phyloP scores from a whole-genome alignment of 371 early-diverging fungal species.

The Mycotypha africana region DNA sequence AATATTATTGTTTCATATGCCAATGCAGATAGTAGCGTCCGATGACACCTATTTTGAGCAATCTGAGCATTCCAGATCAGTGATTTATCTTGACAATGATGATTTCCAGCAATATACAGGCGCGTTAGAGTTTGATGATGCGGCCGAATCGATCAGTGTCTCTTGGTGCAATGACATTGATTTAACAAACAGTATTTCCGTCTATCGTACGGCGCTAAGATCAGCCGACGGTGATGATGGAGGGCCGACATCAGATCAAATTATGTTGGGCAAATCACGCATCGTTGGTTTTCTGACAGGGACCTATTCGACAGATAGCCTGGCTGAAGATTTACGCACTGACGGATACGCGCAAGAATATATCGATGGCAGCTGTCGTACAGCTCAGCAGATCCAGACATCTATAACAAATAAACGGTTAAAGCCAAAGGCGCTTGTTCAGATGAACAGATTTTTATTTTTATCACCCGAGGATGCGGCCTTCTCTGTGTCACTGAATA shows the following conservation, averaged over 20 bases:
- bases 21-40: slow-evolving; percentile 82
- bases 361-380: too few relatives aligned
- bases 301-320: too few relatives aligned
- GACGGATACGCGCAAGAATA: too few relatives aligned
- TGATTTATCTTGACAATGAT: slow-evolving; percentile 95
- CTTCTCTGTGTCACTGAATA: slow-evolving; percentile 95
- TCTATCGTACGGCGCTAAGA: too few relatives aligned
- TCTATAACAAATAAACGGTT: slow-evolving; percentile 74
- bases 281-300: too few relatives aligned
- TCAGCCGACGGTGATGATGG: too few relatives aligned
- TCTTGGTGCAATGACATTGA: too few relatives aligned
- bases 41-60: slow-evolving; percentile 27
- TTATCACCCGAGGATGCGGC: slow-evolving; percentile 96
- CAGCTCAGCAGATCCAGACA: slow-evolving; percentile 78
- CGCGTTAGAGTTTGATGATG: slow-evolving; percentile 87
- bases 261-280: too few relatives aligned
- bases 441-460: slow-evolving; percentile 98
- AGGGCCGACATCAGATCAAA: too few relatives aligned
- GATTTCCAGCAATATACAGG: slow-evolving; percentile 85
- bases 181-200: too few relatives aligned
- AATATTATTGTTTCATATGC: slow-evolving; percentile 88
- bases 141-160: slow-evolving; percentile 87
- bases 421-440: slow-evolving; percentile 86
- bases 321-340: too few relatives aligned
- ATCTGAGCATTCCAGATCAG: slow-evolving; percentile 71